Evolutionary conservation across 78 protist genomes (phyloP).

Genomic region (Abeoforma whisleri): DNA sequence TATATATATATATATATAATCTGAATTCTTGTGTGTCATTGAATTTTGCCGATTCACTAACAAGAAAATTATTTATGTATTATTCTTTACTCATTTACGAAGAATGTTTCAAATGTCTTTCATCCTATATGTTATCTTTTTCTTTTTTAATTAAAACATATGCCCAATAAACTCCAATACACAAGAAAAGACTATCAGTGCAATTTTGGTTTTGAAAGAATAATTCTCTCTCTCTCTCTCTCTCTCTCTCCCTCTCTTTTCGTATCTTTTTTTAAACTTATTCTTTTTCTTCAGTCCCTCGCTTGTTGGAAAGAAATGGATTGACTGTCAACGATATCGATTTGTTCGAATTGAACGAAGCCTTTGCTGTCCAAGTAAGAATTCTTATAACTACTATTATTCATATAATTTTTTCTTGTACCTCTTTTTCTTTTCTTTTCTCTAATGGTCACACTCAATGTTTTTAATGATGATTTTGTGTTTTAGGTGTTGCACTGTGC

Average conservation of each 20-base stretch:
- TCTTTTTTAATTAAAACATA: too few species aligned
- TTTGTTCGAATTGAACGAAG: slow-evolving; percentile 85
- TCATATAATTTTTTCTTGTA: background rate
- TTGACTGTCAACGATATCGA: slow-evolving; percentile 73
- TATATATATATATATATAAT: too few species aligned
- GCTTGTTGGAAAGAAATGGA: slow-evolving; percentile 61
- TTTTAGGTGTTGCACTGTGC: slow-evolving; percentile 54
- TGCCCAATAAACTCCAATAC: too few species aligned
- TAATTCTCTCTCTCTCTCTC: background rate
- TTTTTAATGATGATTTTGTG: background rate
- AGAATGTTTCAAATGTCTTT: too few species aligned
- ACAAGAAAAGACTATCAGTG: too few species aligned
- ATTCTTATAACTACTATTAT: background rate
- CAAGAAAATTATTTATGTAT: too few species aligned
- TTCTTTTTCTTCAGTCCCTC: slow-evolving; percentile 79
- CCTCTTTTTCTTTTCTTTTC: background rate
- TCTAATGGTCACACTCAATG: background rate
- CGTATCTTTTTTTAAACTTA: slow-evolving; percentile 68
- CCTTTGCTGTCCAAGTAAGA: slow-evolving; percentile 75
- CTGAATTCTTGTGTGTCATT: too few species aligned
- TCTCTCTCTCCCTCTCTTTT: slow-evolving; percentile 53
- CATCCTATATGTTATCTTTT: too few species aligned
- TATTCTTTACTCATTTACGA: too few species aligned
- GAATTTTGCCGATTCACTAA: too few species aligned
- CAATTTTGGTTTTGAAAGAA: too few species aligned